Percentiles rank a stretch among this genome's conserved stretches.
Evolutionary conservation across 208 protist species (phyloP).

Genomic region (Herpetomonas tarakana): DNA sequence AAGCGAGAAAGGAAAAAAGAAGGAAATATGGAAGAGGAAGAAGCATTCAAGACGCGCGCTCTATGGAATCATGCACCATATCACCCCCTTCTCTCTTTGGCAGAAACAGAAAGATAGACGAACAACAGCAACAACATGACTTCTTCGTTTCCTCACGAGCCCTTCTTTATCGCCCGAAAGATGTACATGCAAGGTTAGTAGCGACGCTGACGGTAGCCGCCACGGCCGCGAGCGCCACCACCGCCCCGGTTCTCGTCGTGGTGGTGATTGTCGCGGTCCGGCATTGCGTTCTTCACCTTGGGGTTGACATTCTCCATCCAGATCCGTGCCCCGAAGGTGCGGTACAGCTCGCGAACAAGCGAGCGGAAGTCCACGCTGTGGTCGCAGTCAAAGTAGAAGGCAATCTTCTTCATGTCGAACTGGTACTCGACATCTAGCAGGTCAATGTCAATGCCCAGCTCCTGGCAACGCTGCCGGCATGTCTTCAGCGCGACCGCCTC

Average conservation of each 20-base stretch:
- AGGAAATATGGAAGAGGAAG: no score
- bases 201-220: conserved; percentile 1
- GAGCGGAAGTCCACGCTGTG: conserved; percentile 87
- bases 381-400: conserved; percentile 91
- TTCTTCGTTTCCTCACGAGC: no score
- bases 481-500: conserved; percentile 86
- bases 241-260: conserved; percentile 2
- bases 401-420: conserved; percentile 93
- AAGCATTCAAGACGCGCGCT: no score
- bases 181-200: no score
- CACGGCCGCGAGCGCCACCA: conserved; percentile 2
- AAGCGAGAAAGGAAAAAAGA: no score
- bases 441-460: conserved; percentile 81
- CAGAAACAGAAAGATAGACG: no score
- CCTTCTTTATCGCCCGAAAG: no score
- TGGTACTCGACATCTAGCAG: conserved; percentile 88
- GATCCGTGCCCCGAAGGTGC: conserved; percentile 86
- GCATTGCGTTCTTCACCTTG: conserved; percentile 81
- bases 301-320: conserved; percentile 93
- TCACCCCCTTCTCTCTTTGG: no score
- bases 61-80: no score
- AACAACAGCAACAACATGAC: no score
- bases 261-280: conserved; percentile 28
- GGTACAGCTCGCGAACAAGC: conserved; percentile 88
- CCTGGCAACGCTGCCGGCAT: conserved; percentile 73